Evolutionary conservation across 1,284 basidiomycete species (phyloP).

Genomic region (Coriolopsis trogii): DNA sequence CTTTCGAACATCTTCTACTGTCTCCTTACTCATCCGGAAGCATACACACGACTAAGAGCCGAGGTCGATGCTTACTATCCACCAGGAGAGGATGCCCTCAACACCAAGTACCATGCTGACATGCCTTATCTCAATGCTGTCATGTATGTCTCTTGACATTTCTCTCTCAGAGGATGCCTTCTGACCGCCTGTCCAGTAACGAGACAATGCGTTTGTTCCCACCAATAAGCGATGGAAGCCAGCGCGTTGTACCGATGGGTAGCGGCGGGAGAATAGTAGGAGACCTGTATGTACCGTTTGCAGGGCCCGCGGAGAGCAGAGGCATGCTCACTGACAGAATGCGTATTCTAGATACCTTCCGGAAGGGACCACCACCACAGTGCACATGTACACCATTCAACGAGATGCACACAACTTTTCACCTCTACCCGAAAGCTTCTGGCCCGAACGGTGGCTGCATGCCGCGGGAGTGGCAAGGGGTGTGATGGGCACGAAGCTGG

Average conservation of each 20-base stretch:
- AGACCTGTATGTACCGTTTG: constrained; percentile 29
- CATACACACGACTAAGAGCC: constrained; percentile 27
- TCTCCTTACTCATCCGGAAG: constrained; percentile 27
- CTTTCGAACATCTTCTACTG: constrained; percentile 29
- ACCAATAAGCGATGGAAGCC: constrained; percentile 56
- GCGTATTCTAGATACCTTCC: constrained; percentile 27
- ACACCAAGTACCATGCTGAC: constrained; percentile 27
- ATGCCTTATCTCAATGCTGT: constrained; percentile 38
- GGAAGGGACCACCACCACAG: constrained; percentile 32
- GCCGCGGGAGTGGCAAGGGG: constrained; percentile 11
- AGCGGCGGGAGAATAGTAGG: constrained; percentile 30
- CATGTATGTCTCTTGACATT: constrained; percentile 29
- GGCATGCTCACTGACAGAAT: background rate
- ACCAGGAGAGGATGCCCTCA: constrained; percentile 30
- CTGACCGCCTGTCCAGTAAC: constrained; percentile 43
- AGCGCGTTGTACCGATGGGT: constrained; percentile 42
- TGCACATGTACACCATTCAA: constrained; percentile 34
- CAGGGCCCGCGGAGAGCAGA: background rate
- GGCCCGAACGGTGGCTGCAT: constrained; percentile 37
- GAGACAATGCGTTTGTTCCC: constrained; percentile 61
- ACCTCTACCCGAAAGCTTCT: constrained; percentile 31
- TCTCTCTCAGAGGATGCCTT: background rate
- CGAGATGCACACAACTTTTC: constrained; percentile 38
- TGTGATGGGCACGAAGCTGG: constrained; percentile 16
- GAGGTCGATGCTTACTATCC: constrained; percentile 36